Evolutionary conservation across 495 filamentous ascomycete species (phyloP).

Genomic region (Penicillium lagena): DNA sequence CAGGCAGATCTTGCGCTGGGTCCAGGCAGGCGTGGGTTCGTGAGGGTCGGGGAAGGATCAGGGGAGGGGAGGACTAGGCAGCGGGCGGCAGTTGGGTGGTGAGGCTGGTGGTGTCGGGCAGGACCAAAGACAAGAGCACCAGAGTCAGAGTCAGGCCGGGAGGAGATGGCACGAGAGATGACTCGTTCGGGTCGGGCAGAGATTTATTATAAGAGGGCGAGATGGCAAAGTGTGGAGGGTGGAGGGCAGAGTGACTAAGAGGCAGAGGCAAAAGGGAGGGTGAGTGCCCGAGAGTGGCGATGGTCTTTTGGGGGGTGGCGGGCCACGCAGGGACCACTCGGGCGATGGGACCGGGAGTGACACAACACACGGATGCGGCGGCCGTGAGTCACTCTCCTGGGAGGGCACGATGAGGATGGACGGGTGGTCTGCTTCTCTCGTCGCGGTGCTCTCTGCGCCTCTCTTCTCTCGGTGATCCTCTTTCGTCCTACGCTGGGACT

Average conservation of each 20-base stretch:
- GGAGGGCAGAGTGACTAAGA: neutral
- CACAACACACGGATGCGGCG: too few relatives aligned
- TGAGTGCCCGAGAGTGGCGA: constrained; percentile 5
- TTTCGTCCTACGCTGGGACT: too few relatives aligned
- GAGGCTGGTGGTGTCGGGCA: neutral
- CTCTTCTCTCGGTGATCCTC: too few relatives aligned
- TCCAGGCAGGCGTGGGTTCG: too few relatives aligned
- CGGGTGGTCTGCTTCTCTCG: too few relatives aligned
- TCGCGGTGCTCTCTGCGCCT: too few relatives aligned
- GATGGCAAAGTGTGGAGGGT: too few relatives aligned
- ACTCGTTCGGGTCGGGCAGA: too few relatives aligned
- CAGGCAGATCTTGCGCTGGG: too few relatives aligned
- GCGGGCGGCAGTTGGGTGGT: constrained; percentile 2
- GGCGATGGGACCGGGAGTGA: neutral
- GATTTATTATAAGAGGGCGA: too few relatives aligned
- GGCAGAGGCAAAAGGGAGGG: constrained; percentile 1
- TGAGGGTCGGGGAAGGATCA: neutral
- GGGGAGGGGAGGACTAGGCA: constrained; percentile 1
- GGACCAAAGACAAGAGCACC: neutral
- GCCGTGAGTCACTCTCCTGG: too few relatives aligned
- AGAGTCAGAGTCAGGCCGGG: neutral
- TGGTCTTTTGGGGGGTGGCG: constrained; percentile 13
- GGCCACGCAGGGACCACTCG: constrained; percentile 10
- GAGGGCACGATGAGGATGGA: too few relatives aligned
- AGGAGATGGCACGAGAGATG: neutral